Percentiles rank a stretch among this genome's conserved stretches.
Evolutionary conservation across 1,139 yeast species (phyloP).

Genomic region (Candida sp.): DNA sequence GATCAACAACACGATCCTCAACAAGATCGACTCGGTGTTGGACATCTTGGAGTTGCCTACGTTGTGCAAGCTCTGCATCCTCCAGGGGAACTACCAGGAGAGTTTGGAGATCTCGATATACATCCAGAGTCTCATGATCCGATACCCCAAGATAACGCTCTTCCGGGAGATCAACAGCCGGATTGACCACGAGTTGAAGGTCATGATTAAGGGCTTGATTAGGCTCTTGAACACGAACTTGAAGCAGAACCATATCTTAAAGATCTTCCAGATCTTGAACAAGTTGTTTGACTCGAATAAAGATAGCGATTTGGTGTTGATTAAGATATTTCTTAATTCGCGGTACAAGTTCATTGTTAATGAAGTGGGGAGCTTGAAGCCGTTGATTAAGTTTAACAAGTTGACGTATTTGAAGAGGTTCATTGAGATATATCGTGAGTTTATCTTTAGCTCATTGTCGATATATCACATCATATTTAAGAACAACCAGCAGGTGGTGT

Average conservation of each 20-base stretch:
- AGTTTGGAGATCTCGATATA: constrained; percentile 81
- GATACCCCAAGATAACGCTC: constrained; percentile 70
- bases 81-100: constrained; percentile 88
- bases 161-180: constrained; percentile 60
- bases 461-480: constrained; percentile 68
- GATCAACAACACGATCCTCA: constrained; percentile 44
- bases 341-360: constrained; percentile 62
- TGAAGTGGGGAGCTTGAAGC: constrained; percentile 62
- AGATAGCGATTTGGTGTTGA: constrained; percentile 16
- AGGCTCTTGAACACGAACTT: constrained; percentile 74
- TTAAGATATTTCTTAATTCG: constrained; percentile 41
- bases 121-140: constrained; percentile 64
- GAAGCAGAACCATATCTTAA: constrained; percentile 77
- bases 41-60: constrained; percentile 87
- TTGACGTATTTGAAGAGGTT: constrained; percentile 78
- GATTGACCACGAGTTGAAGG: constrained; percentile 58
- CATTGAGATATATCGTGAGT: constrained; percentile 85
- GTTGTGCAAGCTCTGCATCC: constrained; percentile 79
- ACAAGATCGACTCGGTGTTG: constrained; percentile 71
- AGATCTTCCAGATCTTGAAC: constrained; percentile 76
- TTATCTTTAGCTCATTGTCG: constrained; percentile 72
- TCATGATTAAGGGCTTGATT: constrained; percentile 71
- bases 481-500: constrained; percentile 21
- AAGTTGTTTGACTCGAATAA: constrained; percentile 39
- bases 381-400: constrained; percentile 52